A percentile compares a stretch with the other conserved stretches of the same genome.
These are phyloP conservation scores for Dillenia suffruticosa DNA, from an alignment of 164 flowering plant species.

Conservation along the genomic window DNA sequence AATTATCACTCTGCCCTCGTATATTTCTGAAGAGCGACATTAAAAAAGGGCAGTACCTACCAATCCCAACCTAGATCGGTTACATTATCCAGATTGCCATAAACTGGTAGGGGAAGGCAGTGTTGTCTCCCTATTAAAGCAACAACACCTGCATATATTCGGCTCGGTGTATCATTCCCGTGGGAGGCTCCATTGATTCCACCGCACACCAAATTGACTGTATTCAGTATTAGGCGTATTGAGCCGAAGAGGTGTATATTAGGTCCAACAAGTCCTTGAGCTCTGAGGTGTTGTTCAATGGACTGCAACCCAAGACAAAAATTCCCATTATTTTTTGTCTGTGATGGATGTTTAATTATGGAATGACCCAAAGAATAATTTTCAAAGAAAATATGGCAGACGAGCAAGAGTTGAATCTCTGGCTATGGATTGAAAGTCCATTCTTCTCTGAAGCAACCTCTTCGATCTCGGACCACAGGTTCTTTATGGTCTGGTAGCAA, in stretches of 20 bases:
- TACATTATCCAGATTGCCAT: too few relatives aligned
- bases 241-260: conserved; percentile 23
- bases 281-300: conserved; percentile 15
- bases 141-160: conserved; percentile 27
- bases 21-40: too few relatives aligned
- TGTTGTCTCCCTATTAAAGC: conserved; percentile 8
- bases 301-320: conserved; percentile 14
- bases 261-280: conserved; percentile 21
- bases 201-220: conserved; percentile 19
- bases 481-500: conserved; percentile 10
- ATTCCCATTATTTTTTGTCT: background rate
- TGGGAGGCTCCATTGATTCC: conserved; percentile 31
- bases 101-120: too few relatives aligned
- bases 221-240: conserved; percentile 28
- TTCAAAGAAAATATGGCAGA: background rate
- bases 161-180: conserved; percentile 22
- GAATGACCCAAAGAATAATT: background rate
- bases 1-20: too few relatives aligned
- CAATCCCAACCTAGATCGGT: too few relatives aligned
- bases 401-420: conserved; percentile 13
- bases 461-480: conserved; percentile 13
- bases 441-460: conserved; percentile 10
- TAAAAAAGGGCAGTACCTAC: too few relatives aligned
- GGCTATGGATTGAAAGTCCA: too few relatives aligned
- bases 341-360: background rate